Base-by-base conservation (phyloP, 345 rosid species). In the Eutrema heterophyllum region DNA sequence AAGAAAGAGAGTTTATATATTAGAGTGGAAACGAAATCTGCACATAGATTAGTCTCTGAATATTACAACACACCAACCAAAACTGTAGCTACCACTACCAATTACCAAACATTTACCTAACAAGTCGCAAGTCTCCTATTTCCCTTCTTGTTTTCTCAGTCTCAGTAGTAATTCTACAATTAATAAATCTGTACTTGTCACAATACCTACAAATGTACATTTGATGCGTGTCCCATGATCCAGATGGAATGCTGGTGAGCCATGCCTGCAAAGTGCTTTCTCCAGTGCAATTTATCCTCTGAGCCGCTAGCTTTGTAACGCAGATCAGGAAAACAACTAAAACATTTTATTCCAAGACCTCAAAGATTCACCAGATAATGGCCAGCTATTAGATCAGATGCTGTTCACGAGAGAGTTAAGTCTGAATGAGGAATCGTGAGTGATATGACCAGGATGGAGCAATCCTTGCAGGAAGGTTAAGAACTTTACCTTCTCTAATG, bases 131-230 rank as follows among this genome's bases (percentile, higher is more conserved):
- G 11, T 53, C 70, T 68, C 67, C 72, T 52, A 61, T 43, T 68
- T 44, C 27, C n/a, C 71, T 50, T 15, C 62, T 70, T 60, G 69
- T 29, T 68, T 51, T 5, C 69, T 68, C 16, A 51, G 63, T 69
- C 71, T 55, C 9, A 76, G 52, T 70, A 65, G 56, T 74, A 52
- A 38, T 66, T 70, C 78, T 78, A 70, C 71, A 40, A n/a, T 73
- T 65, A 36, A 76, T 64, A 76, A 76, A 76, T 70, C 85, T 84
- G 79, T 84, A 78, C 79, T 77, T 33, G 65, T 79, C 73, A 75
- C 81, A 73, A 80, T 83, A 85, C 81, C 89, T 87, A 87, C 91
- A 83, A 81, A 83, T 87, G 70, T 85, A 85, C 87, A 84, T 33
- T 53, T 76, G 64, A 74, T 49, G 78, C 44, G 41, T 74, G 35